Conservation (phyloP, 163 green algal genomes). For the Scenedesmus sp. region DNA sequence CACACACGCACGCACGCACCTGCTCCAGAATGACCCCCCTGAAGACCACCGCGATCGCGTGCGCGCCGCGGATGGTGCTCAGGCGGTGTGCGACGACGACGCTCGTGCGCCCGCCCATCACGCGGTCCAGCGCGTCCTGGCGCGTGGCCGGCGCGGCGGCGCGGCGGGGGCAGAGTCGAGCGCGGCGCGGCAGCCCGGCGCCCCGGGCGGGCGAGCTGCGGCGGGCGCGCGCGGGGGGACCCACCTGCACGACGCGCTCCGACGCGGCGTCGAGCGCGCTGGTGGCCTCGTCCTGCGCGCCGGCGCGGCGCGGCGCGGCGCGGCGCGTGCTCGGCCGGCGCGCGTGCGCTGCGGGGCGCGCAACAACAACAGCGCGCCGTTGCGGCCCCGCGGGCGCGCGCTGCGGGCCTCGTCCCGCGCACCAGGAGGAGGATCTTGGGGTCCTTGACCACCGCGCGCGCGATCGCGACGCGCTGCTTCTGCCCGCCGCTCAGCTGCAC, state of each 20-base stretch:
- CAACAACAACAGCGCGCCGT: too few relatives aligned
- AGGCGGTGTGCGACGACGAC: slow-evolving; percentile 92
- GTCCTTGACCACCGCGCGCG: slow-evolving; percentile 62
- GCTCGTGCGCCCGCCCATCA: slow-evolving; percentile 64
- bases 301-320: too few relatives aligned
- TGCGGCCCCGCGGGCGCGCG: too few relatives aligned
- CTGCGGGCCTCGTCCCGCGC: too few relatives aligned
- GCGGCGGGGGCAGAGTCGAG: slow-evolving; percentile 7
- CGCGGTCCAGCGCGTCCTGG: slow-evolving; percentile 69
- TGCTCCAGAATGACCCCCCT: too few relatives aligned
- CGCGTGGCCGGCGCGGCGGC: background rate
- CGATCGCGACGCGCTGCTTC: slow-evolving; percentile 81
- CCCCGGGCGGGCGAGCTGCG: too few relatives aligned
- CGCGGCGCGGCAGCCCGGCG: slow-evolving; percentile 40
- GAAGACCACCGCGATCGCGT: slow-evolving; percentile 71
- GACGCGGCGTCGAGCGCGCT: slow-evolving; percentile 81
- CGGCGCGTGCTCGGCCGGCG: too few relatives aligned
- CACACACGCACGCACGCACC: slow-evolving; percentile 56
- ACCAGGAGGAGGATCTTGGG: slow-evolving; percentile 45
- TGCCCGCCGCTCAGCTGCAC: slow-evolving; percentile 79
- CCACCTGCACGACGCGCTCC: slow-evolving; percentile 73
- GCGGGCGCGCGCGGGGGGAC: too few relatives aligned
- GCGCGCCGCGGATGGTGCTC: slow-evolving; percentile 78
- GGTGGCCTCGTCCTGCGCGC: slow-evolving; percentile 87
- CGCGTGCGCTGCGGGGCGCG: background rate